phyloP scores from a whole-genome alignment of 768 basidiomycete species.

The Hericium erinaceus region DNA sequence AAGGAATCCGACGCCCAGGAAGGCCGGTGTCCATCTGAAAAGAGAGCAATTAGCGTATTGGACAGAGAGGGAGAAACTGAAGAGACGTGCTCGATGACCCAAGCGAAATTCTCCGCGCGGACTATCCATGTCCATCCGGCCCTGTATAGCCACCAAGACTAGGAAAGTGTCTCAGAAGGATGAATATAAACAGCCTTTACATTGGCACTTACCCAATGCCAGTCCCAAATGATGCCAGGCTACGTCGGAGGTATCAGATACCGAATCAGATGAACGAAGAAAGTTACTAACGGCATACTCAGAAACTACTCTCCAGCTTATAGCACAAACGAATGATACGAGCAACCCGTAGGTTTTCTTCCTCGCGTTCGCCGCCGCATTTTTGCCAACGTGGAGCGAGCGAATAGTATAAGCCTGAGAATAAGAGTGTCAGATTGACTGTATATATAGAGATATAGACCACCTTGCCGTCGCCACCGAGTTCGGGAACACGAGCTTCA shows the following conservation, averaged over 20 bases:
- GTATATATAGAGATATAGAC: too few relatives aligned
- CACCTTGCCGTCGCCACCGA: conserved; percentile 47
- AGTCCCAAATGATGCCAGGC: conserved; percentile 25
- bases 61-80: too few relatives aligned
- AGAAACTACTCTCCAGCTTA: conserved; percentile 44
- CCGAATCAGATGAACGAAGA: conserved; percentile 26
- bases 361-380: conserved; percentile 40
- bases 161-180: too few relatives aligned
- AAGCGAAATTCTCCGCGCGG: conserved; percentile 27
- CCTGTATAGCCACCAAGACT: conserved; percentile 41
- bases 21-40: conserved; percentile 24
- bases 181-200: too few relatives aligned
- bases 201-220: conserved; percentile 38
- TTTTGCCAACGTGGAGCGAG: conserved; percentile 43
- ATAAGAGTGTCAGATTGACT: too few relatives aligned
- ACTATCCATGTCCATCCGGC: conserved; percentile 55
- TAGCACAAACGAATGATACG: conserved; percentile 35
- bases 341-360: conserved; percentile 48
- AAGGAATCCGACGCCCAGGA: conserved; percentile 52
- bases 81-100: too few relatives aligned
- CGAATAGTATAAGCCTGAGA: conserved; percentile 39
- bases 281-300: conserved; percentile 31
- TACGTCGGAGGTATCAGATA: background rate
- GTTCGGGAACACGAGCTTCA: conserved; percentile 56
- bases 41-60: too few relatives aligned